Evolutionary conservation across 1,284 basidiomycete species (phyloP), one percentile per base, ranked within the genome.

Genomic region (Cutaneotrichosporon sp.): DNA sequence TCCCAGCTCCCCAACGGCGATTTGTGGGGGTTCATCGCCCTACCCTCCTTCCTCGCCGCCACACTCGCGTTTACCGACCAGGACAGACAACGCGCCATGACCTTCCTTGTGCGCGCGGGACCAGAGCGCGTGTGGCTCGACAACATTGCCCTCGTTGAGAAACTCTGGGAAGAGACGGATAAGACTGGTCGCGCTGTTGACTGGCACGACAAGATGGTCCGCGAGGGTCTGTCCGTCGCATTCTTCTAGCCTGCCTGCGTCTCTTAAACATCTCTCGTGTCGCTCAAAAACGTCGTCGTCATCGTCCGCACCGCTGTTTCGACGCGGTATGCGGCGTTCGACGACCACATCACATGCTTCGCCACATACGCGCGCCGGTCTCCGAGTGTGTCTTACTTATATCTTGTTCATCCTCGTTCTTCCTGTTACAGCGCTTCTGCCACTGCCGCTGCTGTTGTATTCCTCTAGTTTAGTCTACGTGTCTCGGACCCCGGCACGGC

Each of bases 81-180:
- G n/a, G 65, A 67, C 45, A 45, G 65, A n/a, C 45, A 61, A 20
- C 44, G 57, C 10, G 42, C 64, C 0, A 58, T 65, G 59, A 23
- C 51, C 35, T 62, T 61, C 41, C 43, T 67, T 21, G 46, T 51
- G 21, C 55, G 60, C 20, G 50, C 59, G 2, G 65, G 64, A 2
- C 64, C 64, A 4, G 65, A 67, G 43, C 48, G 60, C 14, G 58
- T 65, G 13, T 65, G 64, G 65, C 40, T 64, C 40, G 65, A 65
- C 52, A 67, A 67, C 40, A 61, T 65, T 34, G 59, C 61, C 0
- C 38, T 67, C 20, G 59, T 67, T n/a, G 61, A 64, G 33, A 64
- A 60, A 50, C 34, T 67, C 1, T 67, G 65, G 65, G 61, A 64
- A 44, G 65, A 65, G 49, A 54, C 54, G 41, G 65, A 67, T 44